Percentiles rank a stretch among this genome's conserved stretches.
Evolutionary conservation across 768 basidiomycete species (phyloP).

Genomic region (Holtermanniella nyarrowii): DNA sequence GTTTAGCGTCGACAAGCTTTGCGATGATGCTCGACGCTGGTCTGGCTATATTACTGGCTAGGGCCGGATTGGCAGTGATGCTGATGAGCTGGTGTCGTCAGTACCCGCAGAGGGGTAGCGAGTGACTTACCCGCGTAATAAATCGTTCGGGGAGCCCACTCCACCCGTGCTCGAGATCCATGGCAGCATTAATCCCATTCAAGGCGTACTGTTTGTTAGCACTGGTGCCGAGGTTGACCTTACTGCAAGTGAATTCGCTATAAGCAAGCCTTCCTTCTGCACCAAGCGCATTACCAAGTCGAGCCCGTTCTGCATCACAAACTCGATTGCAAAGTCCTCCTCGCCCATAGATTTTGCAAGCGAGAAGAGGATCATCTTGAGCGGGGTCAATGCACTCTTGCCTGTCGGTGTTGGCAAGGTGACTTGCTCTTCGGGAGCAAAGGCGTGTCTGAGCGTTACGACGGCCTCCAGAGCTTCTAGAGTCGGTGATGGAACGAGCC

Average conservation of each 20-base stretch:
- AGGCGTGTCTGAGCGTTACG: constrained; percentile 13
- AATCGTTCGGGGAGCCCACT: constrained; percentile 13
- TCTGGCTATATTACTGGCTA: constrained; percentile 23
- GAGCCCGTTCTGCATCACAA: constrained; percentile 34
- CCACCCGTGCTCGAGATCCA: constrained; percentile 33
- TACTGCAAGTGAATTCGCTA: constrained; percentile 30
- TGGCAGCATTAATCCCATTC: constrained; percentile 27
- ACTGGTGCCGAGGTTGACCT: constrained; percentile 3
- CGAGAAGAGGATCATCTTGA: constrained; percentile 38
- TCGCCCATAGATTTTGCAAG: constrained; percentile 35
- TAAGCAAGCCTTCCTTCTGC: constrained; percentile 18
- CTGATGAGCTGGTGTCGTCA: constrained; percentile 3
- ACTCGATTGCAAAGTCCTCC: constrained; percentile 35
- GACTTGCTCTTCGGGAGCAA: constrained; percentile 10
- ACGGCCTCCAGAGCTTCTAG: constrained; percentile 31
- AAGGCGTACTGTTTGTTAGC: constrained; percentile 25
- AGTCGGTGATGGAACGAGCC: constrained; percentile 30
- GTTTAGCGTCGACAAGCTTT: constrained; percentile 26
- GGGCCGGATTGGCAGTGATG: constrained; percentile 9
- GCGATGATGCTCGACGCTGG: constrained; percentile 33
- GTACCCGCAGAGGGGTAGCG: neutral
- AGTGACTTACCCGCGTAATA: constrained; percentile 6
- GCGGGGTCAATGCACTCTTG: constrained; percentile 16
- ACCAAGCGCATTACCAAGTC: constrained; percentile 21
- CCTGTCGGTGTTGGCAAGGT: constrained; percentile 3